Base-by-base conservation (phyloP, 1,284 basidiomycete genomes). In the Erythrobasidium hasegawianum region DNA sequence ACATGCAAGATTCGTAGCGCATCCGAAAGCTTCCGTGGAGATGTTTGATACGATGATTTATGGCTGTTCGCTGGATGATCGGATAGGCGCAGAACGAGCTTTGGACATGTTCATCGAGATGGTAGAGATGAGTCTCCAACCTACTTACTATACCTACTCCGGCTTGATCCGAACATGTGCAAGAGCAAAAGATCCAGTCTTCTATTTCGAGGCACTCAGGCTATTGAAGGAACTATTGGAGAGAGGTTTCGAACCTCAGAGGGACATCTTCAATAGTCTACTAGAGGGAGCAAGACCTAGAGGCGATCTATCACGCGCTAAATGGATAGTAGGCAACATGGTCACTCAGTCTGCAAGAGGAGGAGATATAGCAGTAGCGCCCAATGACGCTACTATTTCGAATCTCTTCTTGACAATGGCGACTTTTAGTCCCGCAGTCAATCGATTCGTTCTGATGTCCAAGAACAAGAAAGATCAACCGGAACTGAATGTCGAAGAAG, bases 1-100 rank as follows among this genome's bases (percentile, higher is more conserved):
- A 1, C 93, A 97, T 76, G 96, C 97, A 90, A 89, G 96, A 59
- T 89, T 97, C 60, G 87, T 89, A 5, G 90, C 94, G 0, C 92
- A 98, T 74, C 86, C 91, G 0, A 79, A 81, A 1, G 93, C 95
- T 0, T 86, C 89, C 68, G 81, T 81, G 2, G 77, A 82, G 16
- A 78, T 94, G 4, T 98, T 94, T 77, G 83, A 86, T 0, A 76
- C 85, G 26, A 96, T 98, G 90, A 93, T 98, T 72, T 82, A 83
- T 0, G 88, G 90, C 0, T 97, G 95, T 71, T 87, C 87, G 0
- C 80, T 81, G 0, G 80, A 82, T 8, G 77, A 78, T 14, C 75
- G 79, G 10, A 78, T 81, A 41, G 72, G 80, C 0, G 73, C 76
- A 1, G 91, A 96, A 75, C 86, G 90, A 43, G 95, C 95, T 0